Evolutionary conservation across 345 rosid genomes (phyloP), one percentile per base, ranked within the genome.

Genomic region (Euclidium syriacum): DNA sequence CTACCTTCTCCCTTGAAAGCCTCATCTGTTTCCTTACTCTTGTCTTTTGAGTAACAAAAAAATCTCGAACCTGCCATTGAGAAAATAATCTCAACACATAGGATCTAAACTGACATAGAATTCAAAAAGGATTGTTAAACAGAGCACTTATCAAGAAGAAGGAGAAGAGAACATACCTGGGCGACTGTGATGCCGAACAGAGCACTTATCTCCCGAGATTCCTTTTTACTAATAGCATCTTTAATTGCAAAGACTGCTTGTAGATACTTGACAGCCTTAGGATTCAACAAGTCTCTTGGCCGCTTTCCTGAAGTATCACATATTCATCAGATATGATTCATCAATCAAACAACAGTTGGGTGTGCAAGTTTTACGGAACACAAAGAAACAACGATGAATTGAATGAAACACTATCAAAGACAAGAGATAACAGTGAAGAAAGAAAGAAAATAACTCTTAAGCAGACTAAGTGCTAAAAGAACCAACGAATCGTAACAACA

Each of bases 221-320:
- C 99, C 73, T 80, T 95, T 81, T 95, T 95, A 65, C 89, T 88
- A 64, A 90, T 82, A 36, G 86, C 88, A 73, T 95, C 98, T 88
- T 90, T 95, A 68, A 95, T 71, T 46, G 99, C 80, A 38, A 90
- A 95, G 75, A 90, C 60, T 26, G 85, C 80, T 83, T 90, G 96
- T 88, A 95, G 82, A 75, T 95, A 83, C 67, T 86, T 90, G 59
- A 86, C 83, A 30, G 96, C 99, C 78, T 90, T 95, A 4, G 98
- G 94, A 67, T 86, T 90, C 60, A 95, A 70, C 76, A 95, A 82
- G 78, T 95, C 98, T 74, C 99, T 85, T 15, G 98, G 99, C 57
- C 97, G 87, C 81, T 95, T 95, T 50, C 99, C 97, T 95, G 83
- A 48, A 60, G 58, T 52, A 54, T 73, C 4, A 32, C 38, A 63